A percentile compares a stretch with the other conserved stretches of the same genome.
Conservation (phyloP, 805 yeast species). For the Yarrowia sp. region DNA sequence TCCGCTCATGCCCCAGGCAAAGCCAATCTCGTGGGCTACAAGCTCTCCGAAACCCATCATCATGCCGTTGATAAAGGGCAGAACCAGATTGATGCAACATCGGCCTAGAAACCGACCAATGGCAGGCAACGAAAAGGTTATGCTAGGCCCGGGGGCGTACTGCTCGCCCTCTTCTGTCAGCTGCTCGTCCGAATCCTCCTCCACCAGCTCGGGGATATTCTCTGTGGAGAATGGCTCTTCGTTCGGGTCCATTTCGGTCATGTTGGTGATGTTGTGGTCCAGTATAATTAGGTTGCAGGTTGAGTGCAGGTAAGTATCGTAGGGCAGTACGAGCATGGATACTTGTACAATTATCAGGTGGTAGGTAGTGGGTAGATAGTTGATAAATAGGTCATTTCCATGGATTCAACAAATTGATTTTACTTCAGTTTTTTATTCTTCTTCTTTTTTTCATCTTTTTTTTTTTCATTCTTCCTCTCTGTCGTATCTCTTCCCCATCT, state of each 20-base stretch:
- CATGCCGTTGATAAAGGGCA: slow-evolving; percentile 89
- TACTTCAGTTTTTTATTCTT: no score
- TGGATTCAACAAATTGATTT: no score
- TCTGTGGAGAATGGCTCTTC: slow-evolving; percentile 19
- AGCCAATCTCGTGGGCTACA: slow-evolving; percentile 87
- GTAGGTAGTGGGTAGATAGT: no score
- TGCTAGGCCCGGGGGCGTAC: not conserved
- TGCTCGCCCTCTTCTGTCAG: not conserved
- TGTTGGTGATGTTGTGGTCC: not conserved
- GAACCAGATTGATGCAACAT: slow-evolving; percentile 61
- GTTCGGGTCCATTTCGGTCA: slow-evolving; percentile 6
- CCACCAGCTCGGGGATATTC: slow-evolving; percentile 2
- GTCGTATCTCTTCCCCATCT: no score
- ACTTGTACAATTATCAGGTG: no score
- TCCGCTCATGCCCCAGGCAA: slow-evolving; percentile 69
- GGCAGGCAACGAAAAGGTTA: slow-evolving; percentile 7
- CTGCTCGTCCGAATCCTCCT: slow-evolving; percentile 7
- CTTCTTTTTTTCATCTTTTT: no score
- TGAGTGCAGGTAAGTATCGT: no score
- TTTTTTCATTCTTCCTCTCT: no score
- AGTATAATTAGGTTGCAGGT: not conserved
- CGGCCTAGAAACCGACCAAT: slow-evolving; percentile 3
- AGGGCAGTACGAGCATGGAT: no score
- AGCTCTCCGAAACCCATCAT: slow-evolving; percentile 97
- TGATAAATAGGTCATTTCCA: no score